phyloP scores from a whole-genome alignment of 2,329 filamentous ascomycete genomes.

The Aspergillus floridensis region DNA sequence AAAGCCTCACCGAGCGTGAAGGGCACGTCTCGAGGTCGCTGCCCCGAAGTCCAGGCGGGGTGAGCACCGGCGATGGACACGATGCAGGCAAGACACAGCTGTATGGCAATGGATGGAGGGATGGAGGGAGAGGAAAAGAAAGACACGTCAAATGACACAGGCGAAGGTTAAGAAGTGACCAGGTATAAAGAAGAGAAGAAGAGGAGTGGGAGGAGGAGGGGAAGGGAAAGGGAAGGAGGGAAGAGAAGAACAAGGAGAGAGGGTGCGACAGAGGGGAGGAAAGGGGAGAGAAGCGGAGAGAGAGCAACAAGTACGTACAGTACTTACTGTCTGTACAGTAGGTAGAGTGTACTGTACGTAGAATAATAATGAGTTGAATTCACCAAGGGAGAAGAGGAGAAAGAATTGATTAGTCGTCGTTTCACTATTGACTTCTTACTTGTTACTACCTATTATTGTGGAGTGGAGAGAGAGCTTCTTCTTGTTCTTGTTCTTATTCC shows the following conservation, averaged over 20 bases:
- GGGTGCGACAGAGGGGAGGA: conserved; percentile 12
- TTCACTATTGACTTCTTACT: too few relatives aligned
- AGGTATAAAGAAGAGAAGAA: conserved; percentile 14
- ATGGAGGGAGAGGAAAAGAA: background rate
- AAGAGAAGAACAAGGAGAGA: conserved; percentile 11
- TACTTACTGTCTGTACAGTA: background rate
- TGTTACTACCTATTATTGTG: too few relatives aligned
- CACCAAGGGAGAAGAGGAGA: too few relatives aligned
- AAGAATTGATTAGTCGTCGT: too few relatives aligned
- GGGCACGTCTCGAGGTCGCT: conserved; percentile 13
- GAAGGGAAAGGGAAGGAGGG: conserved; percentile 10
- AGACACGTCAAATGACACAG: background rate
- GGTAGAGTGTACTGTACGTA: too few relatives aligned
- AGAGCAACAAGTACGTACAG: too few relatives aligned
- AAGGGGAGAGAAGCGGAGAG: conserved; percentile 4
- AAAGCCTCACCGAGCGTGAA: conserved; percentile 15
- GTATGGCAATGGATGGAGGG: background rate
- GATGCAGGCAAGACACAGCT: background rate
- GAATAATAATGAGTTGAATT: too few relatives aligned
- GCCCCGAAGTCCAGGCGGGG: conserved; percentile 9
- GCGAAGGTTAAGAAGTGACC: conserved; percentile 4
- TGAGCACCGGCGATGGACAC: conserved; percentile 8
- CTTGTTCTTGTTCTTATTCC: too few relatives aligned
- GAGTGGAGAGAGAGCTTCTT: too few relatives aligned
- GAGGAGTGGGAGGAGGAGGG: conserved; percentile 10